Evolutionary conservation across 176 grass and related monocot genomes (phyloP).

Genomic region (Phyllostachys edulis): DNA sequence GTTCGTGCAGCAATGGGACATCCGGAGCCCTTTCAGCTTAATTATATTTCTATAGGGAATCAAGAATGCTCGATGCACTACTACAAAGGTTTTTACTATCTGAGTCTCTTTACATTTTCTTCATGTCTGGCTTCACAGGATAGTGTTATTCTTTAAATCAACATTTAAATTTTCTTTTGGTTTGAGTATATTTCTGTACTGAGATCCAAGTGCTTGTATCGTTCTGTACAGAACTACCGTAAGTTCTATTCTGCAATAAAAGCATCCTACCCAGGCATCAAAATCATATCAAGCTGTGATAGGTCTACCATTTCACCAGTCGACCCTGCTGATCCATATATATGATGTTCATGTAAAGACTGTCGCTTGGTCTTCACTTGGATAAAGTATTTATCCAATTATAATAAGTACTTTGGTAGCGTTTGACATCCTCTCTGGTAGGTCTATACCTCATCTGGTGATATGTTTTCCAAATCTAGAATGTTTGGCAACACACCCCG

Average conservation of each 20-base stretch:
- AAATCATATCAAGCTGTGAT: conserved; percentile 82
- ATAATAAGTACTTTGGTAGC: neutral
- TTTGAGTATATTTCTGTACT: conserved; percentile 12
- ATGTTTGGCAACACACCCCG: conserved; percentile 70
- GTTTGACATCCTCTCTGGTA: conserved; percentile 29
- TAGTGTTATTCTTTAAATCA: neutral
- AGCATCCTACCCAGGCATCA: conserved; percentile 74
- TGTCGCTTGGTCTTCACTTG: conserved; percentile 18
- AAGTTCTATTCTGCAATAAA: conserved; percentile 87
- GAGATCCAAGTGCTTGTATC: conserved; percentile 8
- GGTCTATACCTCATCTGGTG: conserved; percentile 76
- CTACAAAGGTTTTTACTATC: conserved; percentile 64
- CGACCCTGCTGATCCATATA: conserved; percentile 79
- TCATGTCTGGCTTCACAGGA: conserved; percentile 1
- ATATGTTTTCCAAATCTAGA: conserved; percentile 81
- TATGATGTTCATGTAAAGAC: conserved; percentile 93
- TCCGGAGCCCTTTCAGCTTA: conserved; percentile 76
- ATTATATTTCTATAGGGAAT: conserved; percentile 86
- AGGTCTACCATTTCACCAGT: conserved; percentile 52
- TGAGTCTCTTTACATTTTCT: conserved; percentile 7
- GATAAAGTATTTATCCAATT: conserved; percentile 16
- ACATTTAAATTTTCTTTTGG: neutral
- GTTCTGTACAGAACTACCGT: conserved; percentile 64
- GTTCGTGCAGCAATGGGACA: conserved; percentile 88
- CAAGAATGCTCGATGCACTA: conserved; percentile 74